Conservation (phyloP, 2,329 filamentous ascomycete genomes). For the Mollisiaceae sp. region DNA sequence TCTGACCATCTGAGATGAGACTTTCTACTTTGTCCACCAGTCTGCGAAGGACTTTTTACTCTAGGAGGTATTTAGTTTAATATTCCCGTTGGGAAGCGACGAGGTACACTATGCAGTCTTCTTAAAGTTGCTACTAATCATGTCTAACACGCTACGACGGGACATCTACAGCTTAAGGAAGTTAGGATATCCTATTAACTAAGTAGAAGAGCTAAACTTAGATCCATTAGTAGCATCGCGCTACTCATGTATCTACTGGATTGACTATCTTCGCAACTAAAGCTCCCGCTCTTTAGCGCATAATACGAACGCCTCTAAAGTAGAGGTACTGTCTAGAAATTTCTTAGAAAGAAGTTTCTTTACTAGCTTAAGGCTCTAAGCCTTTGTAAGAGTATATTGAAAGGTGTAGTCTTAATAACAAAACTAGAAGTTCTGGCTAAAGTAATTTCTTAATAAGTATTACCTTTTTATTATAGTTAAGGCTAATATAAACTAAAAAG, state of each 20-base stretch:
- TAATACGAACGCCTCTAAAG: slow-evolving; percentile 19
- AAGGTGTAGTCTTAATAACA: slow-evolving; percentile 30
- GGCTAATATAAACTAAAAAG: too few relatives aligned
- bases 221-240: slow-evolving; percentile 38
- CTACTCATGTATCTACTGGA: slow-evolving; percentile 44
- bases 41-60: slow-evolving; percentile 43
- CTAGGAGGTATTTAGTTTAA: slow-evolving; percentile 25
- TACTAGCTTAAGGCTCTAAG: slow-evolving; percentile 33
- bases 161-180: slow-evolving; percentile 45
- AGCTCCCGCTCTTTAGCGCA: slow-evolving; percentile 19
- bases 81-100: slow-evolving; percentile 41
- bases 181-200: slow-evolving; percentile 34
- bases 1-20: slow-evolving; percentile 34
- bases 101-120: slow-evolving; percentile 44
- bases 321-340: slow-evolving; percentile 15
- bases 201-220: slow-evolving; percentile 33
- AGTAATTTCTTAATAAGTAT: too few relatives aligned
- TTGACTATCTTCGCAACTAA: slow-evolving; percentile 41
- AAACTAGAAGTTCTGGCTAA: too few relatives aligned
- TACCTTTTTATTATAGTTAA: too few relatives aligned
- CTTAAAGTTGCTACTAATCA: slow-evolving; percentile 42
- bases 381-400: slow-evolving; percentile 29
- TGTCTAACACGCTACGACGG: slow-evolving; percentile 41
- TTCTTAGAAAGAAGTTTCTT: slow-evolving; percentile 20
- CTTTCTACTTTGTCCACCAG: slow-evolving; percentile 41